A percentile compares a stretch with the other conserved stretches of the same genome.
These are phyloP conservation scores for Hirsutella minnesotensis DNA, from an alignment of 2,329 filamentous ascomycete genomes.

Conservation along the genomic window DNA sequence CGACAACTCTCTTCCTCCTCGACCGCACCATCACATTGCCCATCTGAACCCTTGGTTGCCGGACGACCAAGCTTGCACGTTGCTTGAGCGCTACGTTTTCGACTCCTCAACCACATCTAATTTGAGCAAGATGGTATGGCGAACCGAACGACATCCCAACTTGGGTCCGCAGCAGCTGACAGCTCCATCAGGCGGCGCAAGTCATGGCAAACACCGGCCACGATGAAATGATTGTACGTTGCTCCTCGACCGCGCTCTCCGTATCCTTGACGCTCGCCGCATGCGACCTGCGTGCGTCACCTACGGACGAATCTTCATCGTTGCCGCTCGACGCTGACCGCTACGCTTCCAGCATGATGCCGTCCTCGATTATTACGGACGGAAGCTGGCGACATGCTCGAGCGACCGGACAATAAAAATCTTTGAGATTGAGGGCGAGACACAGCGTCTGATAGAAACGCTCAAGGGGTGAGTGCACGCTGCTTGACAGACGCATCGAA, in stretches of 20 bases:
- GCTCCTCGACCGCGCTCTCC: background rate
- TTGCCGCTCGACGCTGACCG: background rate
- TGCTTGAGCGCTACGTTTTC: background rate
- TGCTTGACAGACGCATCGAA: background rate
- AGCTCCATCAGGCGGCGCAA: slow-evolving; percentile 24
- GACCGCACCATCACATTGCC: background rate
- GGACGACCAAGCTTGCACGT: background rate
- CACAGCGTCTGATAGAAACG: slow-evolving; percentile 81
- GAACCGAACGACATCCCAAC: background rate
- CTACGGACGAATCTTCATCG: background rate
- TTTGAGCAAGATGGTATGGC: background rate
- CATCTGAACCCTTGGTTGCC: background rate
- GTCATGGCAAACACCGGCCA: slow-evolving; percentile 45
- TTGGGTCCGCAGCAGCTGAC: slow-evolving; percentile 13
- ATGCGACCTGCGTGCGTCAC: no score
- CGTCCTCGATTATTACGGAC: slow-evolving; percentile 95
- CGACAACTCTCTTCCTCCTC: background rate
- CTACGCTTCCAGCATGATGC: slow-evolving; percentile 66
- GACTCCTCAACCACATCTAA: background rate
- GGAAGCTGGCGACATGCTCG: slow-evolving; percentile 90
- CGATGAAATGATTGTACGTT: slow-evolving; percentile 98
- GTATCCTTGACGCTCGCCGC: background rate
- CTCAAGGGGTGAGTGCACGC: slow-evolving; percentile 60
- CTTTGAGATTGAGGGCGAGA: slow-evolving; percentile 91
- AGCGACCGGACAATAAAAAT: slow-evolving; percentile 99